Evolutionary conservation across 75 land plant species (phyloP), one percentile per base, ranked within the genome.

Genomic region (Cunninghamia lanceolata): DNA sequence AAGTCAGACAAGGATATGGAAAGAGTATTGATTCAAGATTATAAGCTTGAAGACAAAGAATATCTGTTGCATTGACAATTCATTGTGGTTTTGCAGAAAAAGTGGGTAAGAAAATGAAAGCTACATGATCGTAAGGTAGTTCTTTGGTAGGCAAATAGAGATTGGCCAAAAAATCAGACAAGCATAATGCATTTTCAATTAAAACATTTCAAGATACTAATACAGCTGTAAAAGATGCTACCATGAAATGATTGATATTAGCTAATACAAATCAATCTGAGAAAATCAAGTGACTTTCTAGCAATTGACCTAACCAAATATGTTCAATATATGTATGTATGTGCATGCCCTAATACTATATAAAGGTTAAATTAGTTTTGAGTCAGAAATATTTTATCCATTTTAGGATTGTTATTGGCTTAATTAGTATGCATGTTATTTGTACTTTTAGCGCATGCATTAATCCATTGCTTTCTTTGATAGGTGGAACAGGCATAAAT

Each of bases 401-500:
- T 45, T 79, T 77, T 79, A 79, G 2, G 8, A 79, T 79, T 79
- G 47, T 79, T 79, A 47, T 79, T 8, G 7, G 82, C 47, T 9
- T 43, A 79, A 42, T 43, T 43, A 78, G 46, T 42, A 40, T 25
- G 8, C 28, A 43, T 21, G 47, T 25, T 40, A 42, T 79, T 13
- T 79, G 46, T 2, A 25, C n/a, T 42, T 25, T 13, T 32, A 21
- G 3, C 28, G 82, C 82, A 28, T 70, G 11, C 30, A 54, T 52
- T 36, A 34, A 84, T 38, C 32, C 45, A 46, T 74, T 40, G 46
- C 88, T 88, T 28, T 86, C 52, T 10, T 88, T 88, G 47, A 66
- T 89, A 96, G 98, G 98, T 89, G 98, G 98, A 36, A 96, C 98
- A 84, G 98, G 98, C 88, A 91, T 96, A 52, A 96, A 96, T 87